These are phyloP conservation scores for Thielaviopsis punctulata DNA, from an alignment of 2,329 filamentous ascomycete genomes.

Conservation along the genomic window DNA sequence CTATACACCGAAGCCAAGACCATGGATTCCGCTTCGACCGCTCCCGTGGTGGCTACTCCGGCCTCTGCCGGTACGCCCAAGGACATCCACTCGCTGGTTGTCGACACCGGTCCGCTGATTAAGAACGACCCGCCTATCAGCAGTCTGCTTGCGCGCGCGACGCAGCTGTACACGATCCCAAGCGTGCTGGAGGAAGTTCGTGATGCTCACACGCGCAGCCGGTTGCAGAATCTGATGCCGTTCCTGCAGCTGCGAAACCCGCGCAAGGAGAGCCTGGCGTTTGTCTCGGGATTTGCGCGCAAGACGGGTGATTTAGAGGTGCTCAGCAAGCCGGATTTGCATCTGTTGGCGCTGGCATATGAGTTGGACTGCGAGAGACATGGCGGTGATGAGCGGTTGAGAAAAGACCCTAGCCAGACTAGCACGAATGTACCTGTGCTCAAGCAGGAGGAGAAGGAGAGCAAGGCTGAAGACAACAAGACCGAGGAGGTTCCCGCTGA, in stretches of 20 bases:
- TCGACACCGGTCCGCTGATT: constrained; percentile 86
- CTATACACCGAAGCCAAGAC: background rate
- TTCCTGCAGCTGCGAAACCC: constrained; percentile 69
- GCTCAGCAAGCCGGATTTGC: constrained; percentile 74
- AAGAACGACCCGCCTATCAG: constrained; percentile 80
- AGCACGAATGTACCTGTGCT: constrained; percentile 8
- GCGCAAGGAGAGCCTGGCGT: constrained; percentile 55
- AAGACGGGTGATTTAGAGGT: constrained; percentile 81
- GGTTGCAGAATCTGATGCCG: constrained; percentile 74
- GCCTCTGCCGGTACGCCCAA: constrained; percentile 26
- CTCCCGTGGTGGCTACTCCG: constrained; percentile 6
- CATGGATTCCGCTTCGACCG: constrained; percentile 7
- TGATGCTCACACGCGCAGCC: constrained; percentile 61
- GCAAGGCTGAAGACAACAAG: constrained; percentile 14
- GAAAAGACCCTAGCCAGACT: constrained; percentile 11
- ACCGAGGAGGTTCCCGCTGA: background rate
- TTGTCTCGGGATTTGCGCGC: constrained; percentile 70
- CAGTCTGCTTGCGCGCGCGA: constrained; percentile 59
- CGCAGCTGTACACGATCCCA: constrained; percentile 66
- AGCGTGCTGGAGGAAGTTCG: constrained; percentile 77
- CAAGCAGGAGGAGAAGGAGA: background rate
- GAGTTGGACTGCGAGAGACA: constrained; percentile 88
- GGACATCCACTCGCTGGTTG: constrained; percentile 62
- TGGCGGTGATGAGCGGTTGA: constrained; percentile 21
- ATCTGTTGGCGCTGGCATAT: constrained; percentile 78